Base-by-base conservation (phyloP, 805 yeast genomes). In the Phaffomyces antillensis region DNA sequence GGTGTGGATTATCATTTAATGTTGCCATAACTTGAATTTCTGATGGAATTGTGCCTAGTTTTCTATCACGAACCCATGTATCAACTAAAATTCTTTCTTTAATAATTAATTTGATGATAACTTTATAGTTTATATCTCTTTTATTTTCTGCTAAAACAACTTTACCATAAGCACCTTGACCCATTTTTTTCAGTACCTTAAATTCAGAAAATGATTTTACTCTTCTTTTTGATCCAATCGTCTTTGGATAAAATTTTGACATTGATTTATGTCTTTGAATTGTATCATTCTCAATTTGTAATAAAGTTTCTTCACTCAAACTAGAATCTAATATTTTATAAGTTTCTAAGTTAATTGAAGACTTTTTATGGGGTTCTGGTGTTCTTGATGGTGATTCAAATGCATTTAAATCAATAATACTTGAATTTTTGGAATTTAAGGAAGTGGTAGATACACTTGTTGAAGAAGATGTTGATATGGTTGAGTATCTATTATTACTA, bases 151-250 rank as follows among this genome's bases (percentile, higher is more conserved):
- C 93, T 23, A 87, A 71, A 24, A 87, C 83, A 17, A 93, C 99
- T 59, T 87, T 86, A 12, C 99, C 99, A 59, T 93, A 93, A 0
- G 98, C 96, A 34, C 99, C 99, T 62, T 86, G 91, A 1, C 99
- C 99, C 80, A 93, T 78, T 50, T 81, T 78, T 60, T 86, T 84
- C 37, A 88, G 39, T 1, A 86, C 75, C 1, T 67, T 64, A 55
- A 87, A 93, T 60, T 89, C 96, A 0, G 73, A 61, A 50, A 87
- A 75, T 48, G 79, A 77, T 60, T 86, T 86, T 18, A 75, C 79
- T 43, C 96, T 74, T 56, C 93, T 76, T 44, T 71, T 69, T 7
- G 72, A 67, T 2, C 97, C 97, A 49, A 83, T 75, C 34, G 66
- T 60, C 15, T 72, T 71, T 26, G 67, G 71, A 47, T 59, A 62